A percentile compares a stretch with the other conserved stretches of the same genome.
Evolutionary conservation across 306 rosid genomes (phyloP).

Genomic region (cucumber (Cucumis sativus)): Cucumber_9930_V3 NC_026655.2:18473501-18474000

Average conservation of each 20-base stretch:
- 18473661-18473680: not conserved
- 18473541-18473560: constrained; percentile 59
- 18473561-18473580: constrained; percentile 61
- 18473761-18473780: constrained; percentile 17
- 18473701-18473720: constrained; percentile 92
- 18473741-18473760: constrained; percentile 71
- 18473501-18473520: constrained; percentile 18
- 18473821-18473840: not conserved
- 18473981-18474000: constrained; percentile 90
- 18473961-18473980: constrained; percentile 13
- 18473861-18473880: not conserved
- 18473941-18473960: constrained; percentile 3
- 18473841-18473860: not conserved
- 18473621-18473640: constrained; percentile 9
- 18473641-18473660: constrained; percentile 3
- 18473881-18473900: not conserved
- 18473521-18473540: constrained; percentile 48
- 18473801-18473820: not conserved
- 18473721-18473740: constrained; percentile 99
- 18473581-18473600: not conserved
- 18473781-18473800: not conserved
- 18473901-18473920: not conserved
- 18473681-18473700: constrained; percentile 52
- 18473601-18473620: not conserved
- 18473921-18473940: not conserved